Base-by-base conservation (phyloP, 2,329 filamentous ascomycete genomes). In the Setomelanomma holmii region DNA sequence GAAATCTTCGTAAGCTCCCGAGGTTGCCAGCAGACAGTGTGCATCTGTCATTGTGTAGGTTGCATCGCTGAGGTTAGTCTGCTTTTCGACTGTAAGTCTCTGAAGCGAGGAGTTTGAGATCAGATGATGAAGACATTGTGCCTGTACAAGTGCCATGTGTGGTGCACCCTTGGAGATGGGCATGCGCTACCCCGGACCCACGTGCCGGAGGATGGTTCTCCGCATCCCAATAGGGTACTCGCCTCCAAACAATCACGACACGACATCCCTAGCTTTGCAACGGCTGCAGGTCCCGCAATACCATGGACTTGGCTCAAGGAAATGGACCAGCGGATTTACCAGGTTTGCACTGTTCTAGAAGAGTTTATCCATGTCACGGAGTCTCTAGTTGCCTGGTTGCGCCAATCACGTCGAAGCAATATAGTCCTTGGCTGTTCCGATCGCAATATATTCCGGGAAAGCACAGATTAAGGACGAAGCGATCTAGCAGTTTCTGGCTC, bases 371-470 rank as follows among this genome's bases (percentile, higher is more conserved):
- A n/a, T 12, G 41, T 23, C 17, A 44, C 42, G 48, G 49, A 53
- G 38, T n/a, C 44, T 44, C 12, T 36, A 41, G 22, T 5, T 24
- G 34, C 21, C 27, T 21, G 27, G 39, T 50, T 53, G 48, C 55
- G 40, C 55, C 55, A 55, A 58, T 58, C 39, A 49, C 14, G 33
- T n/a, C n/a, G 10, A 3, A 10, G 8, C n/a, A 8, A 5, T 22
- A 11, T 17, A 16, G 23, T 16, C 20, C 45, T 49, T 50, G 33
- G 49, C 36, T 40, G 16, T 21, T 39, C 22, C 46, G 39, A 49
- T 43, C 38, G 17, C 41, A 58, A 58, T 58, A 43, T 58, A 58
- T 35, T 41, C 21, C 34, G 48, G 35, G 24, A 19, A 39, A 41
- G 33, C 45, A 21, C 24, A 44, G 14, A 49, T 41, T 51, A n/a